Base-by-base conservation (phyloP, 1,284 basidiomycete species). In the Marasmius sp. region DNA sequence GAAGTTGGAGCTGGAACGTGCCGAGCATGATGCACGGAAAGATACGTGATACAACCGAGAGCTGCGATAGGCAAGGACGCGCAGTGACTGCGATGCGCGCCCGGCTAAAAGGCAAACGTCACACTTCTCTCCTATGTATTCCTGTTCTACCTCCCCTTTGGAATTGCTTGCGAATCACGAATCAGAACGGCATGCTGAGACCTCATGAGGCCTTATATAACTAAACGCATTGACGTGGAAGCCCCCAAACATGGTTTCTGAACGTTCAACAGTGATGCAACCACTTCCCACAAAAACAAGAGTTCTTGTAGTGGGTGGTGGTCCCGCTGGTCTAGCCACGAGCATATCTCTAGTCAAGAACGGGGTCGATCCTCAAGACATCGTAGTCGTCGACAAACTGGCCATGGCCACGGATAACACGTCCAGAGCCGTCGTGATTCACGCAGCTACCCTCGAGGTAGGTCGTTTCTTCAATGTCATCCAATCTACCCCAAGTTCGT, bases 301-400 rank as follows among this genome's bases (percentile, higher is more conserved):
- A 60, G 69, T 83, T 53, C 76, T 83, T 61, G 72, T 84, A 34
- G 76, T 83, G n/a, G 81, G 82, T 37, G 80, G 77, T 27, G 81
- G 82, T 12, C 82, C 82, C 14, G 71, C 75, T 3, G 81, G 81
- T 10, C 72, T 83, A 43, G 70, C 77, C 20, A 70, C 74, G 59
- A 81, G 81, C 34, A 69, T 83, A 12, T 75, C 82, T 20, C 77
- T 84, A 1, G 65, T 76, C 22, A 72, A 79, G n/a, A 70, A 79
- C 37, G 80, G 80, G 4, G 73, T 77, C 53, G 67, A 66, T 7
- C 54, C 58, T n/a, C 36, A 59, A 20, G 78, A 85, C 58, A 70
- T 86, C 10, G 48, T 36, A 5, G 64, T 77, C 22, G 70, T 86
- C 16, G 82, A 86, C 2, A 84, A 87, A 54, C 74, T 75, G 22